Base-by-base conservation (phyloP, 345 rosid species). In the Nephelium lappaceum region DNA sequence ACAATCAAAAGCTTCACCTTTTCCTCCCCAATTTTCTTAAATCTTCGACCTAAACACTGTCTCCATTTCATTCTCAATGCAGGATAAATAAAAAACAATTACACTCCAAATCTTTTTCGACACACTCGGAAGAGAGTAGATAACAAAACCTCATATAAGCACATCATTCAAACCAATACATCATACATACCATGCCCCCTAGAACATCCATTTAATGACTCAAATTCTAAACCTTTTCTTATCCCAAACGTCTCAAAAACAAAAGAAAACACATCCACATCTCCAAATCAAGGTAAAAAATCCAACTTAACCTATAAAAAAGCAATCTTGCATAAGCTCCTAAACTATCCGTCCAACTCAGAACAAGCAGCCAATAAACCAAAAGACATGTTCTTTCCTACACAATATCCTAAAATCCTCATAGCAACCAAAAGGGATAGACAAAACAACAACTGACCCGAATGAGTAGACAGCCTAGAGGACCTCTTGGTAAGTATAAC, bases 401-500 rank as follows among this genome's bases (percentile, higher is more conserved):
- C 12, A 5, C 31, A 49, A 49, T 21, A 0, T 16, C 25, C n/a
- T n/a, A 43, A 71, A 42, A 23, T 63, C 45, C 11, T 11, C 6
- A 12, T 9, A 27, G 36, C 27, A 62, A 72, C 76, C 39, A 80
- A n/a, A 74, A 67, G 81, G 42, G 51, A 43, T 36, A 39, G 7
- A 41, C 55, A 69, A 74, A 71, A 75, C 55, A n/a, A 43, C 72
- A 60, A 87, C 93, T 75, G 66, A 93, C 99, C 99, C 1, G 99
- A 90, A 82, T 95, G 98, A 80, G 94, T 81, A 75, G 99, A 89
- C 88, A 95, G 63, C 69, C 78, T 45, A 5, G 95, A 89, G 36
- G 99, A 89, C 81, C 98, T 87, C 90, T 92, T 94, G 16, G 98
- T 96, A 69, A 96, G 87, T 36, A 96, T 83, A 38, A 94, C 97